Evolutionary conservation across 2,329 filamentous ascomycete species (phyloP), one percentile per base, ranked within the genome.

Genomic region (Amesomyces nigricolor): DNA sequence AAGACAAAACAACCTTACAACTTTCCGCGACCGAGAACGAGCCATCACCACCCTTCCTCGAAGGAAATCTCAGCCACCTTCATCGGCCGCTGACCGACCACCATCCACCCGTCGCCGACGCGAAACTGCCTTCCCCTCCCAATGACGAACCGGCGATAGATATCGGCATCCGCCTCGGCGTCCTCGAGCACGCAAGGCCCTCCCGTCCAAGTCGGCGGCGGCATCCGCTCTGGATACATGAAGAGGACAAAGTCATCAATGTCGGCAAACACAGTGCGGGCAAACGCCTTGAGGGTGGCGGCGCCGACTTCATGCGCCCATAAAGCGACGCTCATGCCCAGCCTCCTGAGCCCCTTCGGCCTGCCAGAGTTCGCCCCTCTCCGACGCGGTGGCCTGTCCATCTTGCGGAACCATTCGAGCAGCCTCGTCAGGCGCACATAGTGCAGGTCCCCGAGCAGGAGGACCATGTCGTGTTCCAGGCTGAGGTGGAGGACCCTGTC

Each of bases 191-290:
- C 54, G 6, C 64, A 64, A 17, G 61, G 56, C n/a, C 66, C 66
- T 5, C 60, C 59, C 7, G 40, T 53, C 60, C 68, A 70, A n/a
- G 43, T 43, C 0, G 47, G 29, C 4, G 68, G 68, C 26, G 67
- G 69, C 38, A 54, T 35, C 13, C 57, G 54, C 16, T 67, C 66
- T 6, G 54, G 46, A 40, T 68, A 70, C 63, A 67, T 65, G 44
- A 70, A 65, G 16, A 71, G 49, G 14, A 65, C 61, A 37, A 70
- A 58, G 54, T 68, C 64, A 1, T 68, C 65, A 16, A 71, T 51
- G 10, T 65, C 60, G 39, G 38, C 49, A 42, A 70, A 64, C 8
- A 66, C 45, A 14, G 54, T 61, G 43, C 58, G 35, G 11, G 57
- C 51, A 47, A 65, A 63, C 22, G 61, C 58, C 46, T 59, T 62